Percentiles rank a stretch among this genome's conserved stretches.
Evolutionary conservation across 148 eudicot species (phyloP).

Genomic region (Polygonum maritimum): DNA sequence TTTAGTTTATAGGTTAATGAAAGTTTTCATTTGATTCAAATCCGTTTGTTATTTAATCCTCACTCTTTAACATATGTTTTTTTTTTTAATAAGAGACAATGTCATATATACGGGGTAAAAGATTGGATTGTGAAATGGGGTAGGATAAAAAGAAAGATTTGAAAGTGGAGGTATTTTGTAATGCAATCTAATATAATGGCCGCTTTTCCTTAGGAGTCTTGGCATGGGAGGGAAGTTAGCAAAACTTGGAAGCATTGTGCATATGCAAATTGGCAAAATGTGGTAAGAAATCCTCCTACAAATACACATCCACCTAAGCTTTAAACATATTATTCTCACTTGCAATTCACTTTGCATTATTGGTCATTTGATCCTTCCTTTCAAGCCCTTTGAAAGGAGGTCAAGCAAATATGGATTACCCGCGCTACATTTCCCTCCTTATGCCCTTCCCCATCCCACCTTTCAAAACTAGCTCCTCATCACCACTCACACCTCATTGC

Average conservation of each 20-base stretch:
- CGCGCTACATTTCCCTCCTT: conserved; percentile 2
- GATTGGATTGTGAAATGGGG: not conserved
- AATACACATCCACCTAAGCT: not conserved
- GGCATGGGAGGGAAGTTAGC: conserved; percentile 10
- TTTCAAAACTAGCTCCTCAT: not conserved
- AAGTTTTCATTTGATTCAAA: no score
- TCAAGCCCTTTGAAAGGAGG: not conserved
- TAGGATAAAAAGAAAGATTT: not conserved
- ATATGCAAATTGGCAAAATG: not conserved
- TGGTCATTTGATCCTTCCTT: not conserved
- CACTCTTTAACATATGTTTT: not conserved
- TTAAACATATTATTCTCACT: not conserved
- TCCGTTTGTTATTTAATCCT: not conserved
- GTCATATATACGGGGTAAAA: not conserved
- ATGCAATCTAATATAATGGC: not conserved
- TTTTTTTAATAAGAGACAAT: no score
- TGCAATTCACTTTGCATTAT: conserved; percentile 4
- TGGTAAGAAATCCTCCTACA: not conserved
- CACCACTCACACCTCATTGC: not conserved
- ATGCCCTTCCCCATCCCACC: not conserved
- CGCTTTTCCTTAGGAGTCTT: not conserved
- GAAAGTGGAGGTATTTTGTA: not conserved
- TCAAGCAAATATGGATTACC: not conserved
- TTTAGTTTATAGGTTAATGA: no score
- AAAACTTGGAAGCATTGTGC: conserved; percentile 6